Percentiles rank a stretch among this genome's conserved stretches.
phyloP scores from a whole-genome alignment of 192 early-diverging fungal genomes.

The Gorgonomyces haynaldii region DNA sequence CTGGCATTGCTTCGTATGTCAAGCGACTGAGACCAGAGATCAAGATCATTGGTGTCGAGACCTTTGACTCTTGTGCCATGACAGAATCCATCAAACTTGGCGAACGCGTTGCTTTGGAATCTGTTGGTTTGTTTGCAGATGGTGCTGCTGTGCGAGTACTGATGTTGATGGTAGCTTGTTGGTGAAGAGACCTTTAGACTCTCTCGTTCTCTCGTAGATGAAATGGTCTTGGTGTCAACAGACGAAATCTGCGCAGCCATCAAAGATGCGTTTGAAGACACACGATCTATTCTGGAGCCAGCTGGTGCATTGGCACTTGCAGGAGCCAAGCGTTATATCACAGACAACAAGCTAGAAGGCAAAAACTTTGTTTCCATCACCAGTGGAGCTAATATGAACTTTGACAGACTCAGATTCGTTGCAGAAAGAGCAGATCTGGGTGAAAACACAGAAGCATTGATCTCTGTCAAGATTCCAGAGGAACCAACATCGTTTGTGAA shows the following conservation, averaged over 20 bases:
- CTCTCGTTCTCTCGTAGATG: slow-evolving; percentile 70
- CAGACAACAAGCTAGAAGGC: slow-evolving; percentile 29
- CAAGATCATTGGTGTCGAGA: slow-evolving; percentile 87
- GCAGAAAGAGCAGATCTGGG: slow-evolving; percentile 93
- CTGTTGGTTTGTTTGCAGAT: slow-evolving; percentile 94
- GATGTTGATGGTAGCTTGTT: too few species aligned
- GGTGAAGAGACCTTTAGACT: slow-evolving; percentile 83
- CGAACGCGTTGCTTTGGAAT: slow-evolving; percentile 51
- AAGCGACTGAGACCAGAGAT: slow-evolving; percentile 82
- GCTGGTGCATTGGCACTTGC: slow-evolving; percentile 84
- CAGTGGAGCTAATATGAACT: slow-evolving; percentile 98
- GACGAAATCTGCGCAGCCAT: slow-evolving; percentile 86
- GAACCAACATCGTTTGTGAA: slow-evolving; percentile 66
- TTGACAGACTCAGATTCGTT: slow-evolving; percentile 94
- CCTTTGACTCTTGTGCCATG: slow-evolving; percentile 84
- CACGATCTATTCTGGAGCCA: slow-evolving; percentile 91
- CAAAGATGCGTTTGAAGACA: slow-evolving; percentile 62
- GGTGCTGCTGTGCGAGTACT: slow-evolving; percentile 87
- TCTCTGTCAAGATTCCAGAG: slow-evolving; percentile 89
- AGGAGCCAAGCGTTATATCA: slow-evolving; percentile 74
- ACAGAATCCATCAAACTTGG: slow-evolving; percentile 56
- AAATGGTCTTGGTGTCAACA: slow-evolving; percentile 79
- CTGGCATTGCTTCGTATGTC: slow-evolving; percentile 85
- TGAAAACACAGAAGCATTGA: slow-evolving; percentile 82
- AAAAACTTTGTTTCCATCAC: slow-evolving; percentile 64